Evolutionary conservation across 1,284 basidiomycete genomes (phyloP), one percentile per base, ranked within the genome.

Genomic region (Cryptococcus sp.): DNA sequence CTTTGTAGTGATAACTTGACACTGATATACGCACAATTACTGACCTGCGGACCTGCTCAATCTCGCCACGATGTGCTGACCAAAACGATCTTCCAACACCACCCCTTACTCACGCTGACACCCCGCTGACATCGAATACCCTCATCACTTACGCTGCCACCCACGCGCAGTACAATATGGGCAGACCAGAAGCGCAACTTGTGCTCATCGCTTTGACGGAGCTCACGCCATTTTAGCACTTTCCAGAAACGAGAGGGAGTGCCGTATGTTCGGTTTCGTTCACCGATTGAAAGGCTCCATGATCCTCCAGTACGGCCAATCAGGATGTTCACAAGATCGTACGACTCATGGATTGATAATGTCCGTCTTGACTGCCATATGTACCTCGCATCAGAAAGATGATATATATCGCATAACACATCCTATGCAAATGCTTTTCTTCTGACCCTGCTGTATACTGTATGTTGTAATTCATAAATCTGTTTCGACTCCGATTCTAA

Each of bases 171-270:
- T 73, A 69, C 50, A 29, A 56, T 10, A 73, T 71, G 69, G 64
- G 61, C 10, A 41, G 66, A 58, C 71, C 71, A 11, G 71, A 73
- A 58, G 69, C 66, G 19, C 71, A 73, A 45, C 50, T 73, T 45
- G 69, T 73, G 16, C 55, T 73, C 37, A 70, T 73, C 43, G 63
- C 68, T 6, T 54, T 73, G 26, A 57, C 61, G 13, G 71, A 73
- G 47, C 64, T 69, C 48, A 64, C 59, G 17, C 49, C 40, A 48
- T 53, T 50, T 26, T 61, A 46, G 48, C 2, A 5, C 10, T 4
- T 10, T 29, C 26, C 26, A 29, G 5, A 5, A 10, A 29, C 10
- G 4, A 4, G 26, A 5, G 26, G 26, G 5, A 4, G 26, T 5
- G 26, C 26, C 26, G 26, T 4, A n/a, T n/a, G n/a, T n/a, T n/a